Percentiles rank a stretch among this genome's conserved stretches.
Conservation (phyloP, 352 stramenopile genomes). For the Phytopythium aichiense region DNA sequence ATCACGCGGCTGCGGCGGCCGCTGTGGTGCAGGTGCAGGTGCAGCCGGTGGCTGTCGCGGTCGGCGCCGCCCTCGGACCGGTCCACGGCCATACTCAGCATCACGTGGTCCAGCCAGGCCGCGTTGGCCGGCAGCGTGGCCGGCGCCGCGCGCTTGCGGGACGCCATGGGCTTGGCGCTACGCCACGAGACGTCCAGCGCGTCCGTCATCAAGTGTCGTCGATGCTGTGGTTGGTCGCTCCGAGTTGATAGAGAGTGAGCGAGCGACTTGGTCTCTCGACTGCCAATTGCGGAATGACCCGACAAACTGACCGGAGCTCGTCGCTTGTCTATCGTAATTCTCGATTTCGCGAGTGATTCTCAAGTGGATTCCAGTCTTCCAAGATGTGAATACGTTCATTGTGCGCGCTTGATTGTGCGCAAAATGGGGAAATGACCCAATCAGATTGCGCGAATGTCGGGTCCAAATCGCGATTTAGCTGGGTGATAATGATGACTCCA, state of each 20-base stretch:
- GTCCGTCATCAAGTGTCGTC: background rate
- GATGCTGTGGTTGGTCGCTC: background rate
- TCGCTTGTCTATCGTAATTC: conserved; percentile 1
- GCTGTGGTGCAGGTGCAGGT: conserved; percentile 8
- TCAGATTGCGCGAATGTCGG: background rate
- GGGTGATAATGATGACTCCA: background rate
- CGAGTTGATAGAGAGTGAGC: too few relatives aligned
- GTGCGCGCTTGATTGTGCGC: background rate
- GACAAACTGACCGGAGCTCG: background rate
- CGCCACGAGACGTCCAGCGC: background rate
- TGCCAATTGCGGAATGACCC: conserved; percentile 1
- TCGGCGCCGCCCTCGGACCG: conserved; percentile 1
- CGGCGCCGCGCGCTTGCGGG: conserved; percentile 20
- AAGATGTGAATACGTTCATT: too few relatives aligned
- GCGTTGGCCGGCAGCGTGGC: conserved; percentile 26
- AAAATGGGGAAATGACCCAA: background rate
- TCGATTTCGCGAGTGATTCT: background rate
- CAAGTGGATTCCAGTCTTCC: background rate
- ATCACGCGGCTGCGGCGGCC: conserved; percentile 22
- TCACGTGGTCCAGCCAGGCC: conserved; percentile 31
- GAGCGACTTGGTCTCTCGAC: background rate
- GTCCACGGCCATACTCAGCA: conserved; percentile 21
- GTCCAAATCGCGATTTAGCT: background rate
- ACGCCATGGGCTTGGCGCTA: background rate
- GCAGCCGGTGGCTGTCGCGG: conserved; percentile 1